phyloP scores from a whole-genome alignment of 148 eudicot species.

The Vaccinium darrowii region DNA sequence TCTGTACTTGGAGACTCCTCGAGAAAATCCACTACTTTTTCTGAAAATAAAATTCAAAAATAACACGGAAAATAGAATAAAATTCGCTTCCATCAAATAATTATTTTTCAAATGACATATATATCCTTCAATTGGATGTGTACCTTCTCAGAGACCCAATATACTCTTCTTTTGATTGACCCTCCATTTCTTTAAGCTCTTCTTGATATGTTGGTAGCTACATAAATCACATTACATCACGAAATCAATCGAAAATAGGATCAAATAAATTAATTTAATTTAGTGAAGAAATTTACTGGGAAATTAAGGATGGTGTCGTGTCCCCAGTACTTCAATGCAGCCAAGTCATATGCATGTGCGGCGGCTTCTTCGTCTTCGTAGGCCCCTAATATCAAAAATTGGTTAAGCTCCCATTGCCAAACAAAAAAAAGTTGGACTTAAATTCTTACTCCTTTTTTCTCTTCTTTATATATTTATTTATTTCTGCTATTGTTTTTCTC shows the following conservation, averaged over 20 bases:
- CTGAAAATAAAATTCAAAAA: conserved; percentile 31
- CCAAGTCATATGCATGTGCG: conserved; percentile 88
- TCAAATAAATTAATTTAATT: background rate
- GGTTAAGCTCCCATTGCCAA: background rate
- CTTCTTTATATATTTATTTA: too few species aligned
- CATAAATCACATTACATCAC: background rate
- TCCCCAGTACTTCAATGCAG: conserved; percentile 95
- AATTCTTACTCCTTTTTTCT: background rate
- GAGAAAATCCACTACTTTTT: conserved; percentile 88
- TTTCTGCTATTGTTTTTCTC: background rate
- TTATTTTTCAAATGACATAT: background rate
- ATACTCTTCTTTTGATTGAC: conserved; percentile 74
- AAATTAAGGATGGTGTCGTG: conserved; percentile 71
- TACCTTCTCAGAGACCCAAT: conserved; percentile 78
- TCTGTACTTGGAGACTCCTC: conserved; percentile 88
- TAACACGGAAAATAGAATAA: background rate
- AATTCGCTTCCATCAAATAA: background rate
- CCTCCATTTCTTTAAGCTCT: conserved; percentile 69
- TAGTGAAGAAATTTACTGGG: conserved; percentile 38
- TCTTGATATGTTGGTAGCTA: conserved; percentile 62
- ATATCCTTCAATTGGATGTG: background rate
- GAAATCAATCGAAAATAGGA: background rate
- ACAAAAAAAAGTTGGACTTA: too few species aligned
- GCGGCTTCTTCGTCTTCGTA: conserved; percentile 86
- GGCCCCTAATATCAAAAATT: conserved; percentile 54